Evolutionary conservation across 257 asterid genomes (phyloP).

Genomic region (Jasminum sambac): DNA sequence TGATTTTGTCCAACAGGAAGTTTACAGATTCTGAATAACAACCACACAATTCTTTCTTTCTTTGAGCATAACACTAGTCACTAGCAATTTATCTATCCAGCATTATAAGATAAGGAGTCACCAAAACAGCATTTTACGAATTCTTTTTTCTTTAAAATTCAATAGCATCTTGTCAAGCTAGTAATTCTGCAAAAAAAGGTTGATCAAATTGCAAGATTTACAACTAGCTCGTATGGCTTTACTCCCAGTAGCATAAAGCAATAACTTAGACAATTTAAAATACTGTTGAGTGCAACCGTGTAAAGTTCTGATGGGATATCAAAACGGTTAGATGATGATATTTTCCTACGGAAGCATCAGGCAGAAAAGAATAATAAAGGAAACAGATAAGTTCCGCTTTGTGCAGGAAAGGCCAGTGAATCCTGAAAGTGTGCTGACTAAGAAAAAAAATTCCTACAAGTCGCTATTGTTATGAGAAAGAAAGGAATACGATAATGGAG

Average conservation of each 20-base stretch:
- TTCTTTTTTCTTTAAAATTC: too few species aligned
- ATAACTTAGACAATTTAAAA: not conserved
- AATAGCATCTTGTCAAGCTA: not conserved
- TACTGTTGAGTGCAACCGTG: not conserved
- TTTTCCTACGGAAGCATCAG: not conserved
- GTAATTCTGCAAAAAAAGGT: not conserved
- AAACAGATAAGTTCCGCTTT: conserved; percentile 8
- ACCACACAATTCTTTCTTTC: not conserved
- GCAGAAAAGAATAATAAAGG: not conserved
- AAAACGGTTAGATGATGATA: conserved; percentile 1
- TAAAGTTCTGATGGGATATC: not conserved
- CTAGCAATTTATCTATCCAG: not conserved
- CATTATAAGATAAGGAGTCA: too few species aligned
- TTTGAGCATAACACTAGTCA: not conserved
- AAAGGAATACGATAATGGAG: not conserved
- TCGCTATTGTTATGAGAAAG: not conserved
- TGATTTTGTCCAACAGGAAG: conserved; percentile 4
- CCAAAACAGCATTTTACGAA: not conserved
- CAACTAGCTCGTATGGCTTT: not conserved
- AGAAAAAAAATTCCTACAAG: conserved; percentile 8
- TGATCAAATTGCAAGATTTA: too few species aligned
- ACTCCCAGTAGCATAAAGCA: not conserved
- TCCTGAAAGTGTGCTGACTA: conserved; percentile 7
- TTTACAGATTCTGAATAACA: not conserved
- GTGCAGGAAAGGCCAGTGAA: not conserved